Evolutionary conservation across 1,139 yeast species (phyloP), one percentile per base, ranked within the genome.

Genomic region (Scheffersomyces parashehatae): DNA sequence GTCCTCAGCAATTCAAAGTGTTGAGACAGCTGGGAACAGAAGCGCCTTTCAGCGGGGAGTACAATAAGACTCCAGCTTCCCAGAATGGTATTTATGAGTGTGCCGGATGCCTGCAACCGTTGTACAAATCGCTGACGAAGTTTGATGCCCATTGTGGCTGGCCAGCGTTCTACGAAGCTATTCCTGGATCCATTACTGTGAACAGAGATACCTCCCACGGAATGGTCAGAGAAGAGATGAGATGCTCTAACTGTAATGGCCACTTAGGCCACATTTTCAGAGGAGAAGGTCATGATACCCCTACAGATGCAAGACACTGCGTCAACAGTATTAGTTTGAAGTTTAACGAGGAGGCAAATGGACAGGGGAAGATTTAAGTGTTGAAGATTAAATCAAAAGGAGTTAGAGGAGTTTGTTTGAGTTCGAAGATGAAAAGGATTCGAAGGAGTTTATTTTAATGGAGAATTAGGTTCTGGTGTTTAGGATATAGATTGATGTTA

Each of bases 61-160:
- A 86, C 59, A 64, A 76, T 65, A 51, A 75, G 59, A 62, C 75
- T 44, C 70, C 77, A 50, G 62, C 72, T 12, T 60, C 70, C 20
- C 58, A 66, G 2, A 53, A 57, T 1, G 98, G 97, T 0, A 70
- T 78, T 4, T 93, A 89, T 61, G 72, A 73, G 44, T 93, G 99
- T 68, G 97, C 86, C 0, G 98, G 85, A 9, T 93, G 99, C 62
- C 77, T 74, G 39, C 72, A 78, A 38, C 96, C 97, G 7, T 68
- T 93, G 34, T 93, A 93, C 65, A 77, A 77, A 50, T 83, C 96
- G 30, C 73, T 76, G 37, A 79, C 97, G 11, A 93, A 93, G 66
- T 93, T 95, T 56, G 82, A 85, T 46, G 81, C 96, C 15, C 90
- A 89, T 43, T 93, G 99, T 65, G 99, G 99, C 3, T 93, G 99